A percentile compares a stretch with the other conserved stretches of the same genome.
phyloP scores from a whole-genome alignment of 352 stramenopile genomes.

The Globisporangium lucens region DNA sequence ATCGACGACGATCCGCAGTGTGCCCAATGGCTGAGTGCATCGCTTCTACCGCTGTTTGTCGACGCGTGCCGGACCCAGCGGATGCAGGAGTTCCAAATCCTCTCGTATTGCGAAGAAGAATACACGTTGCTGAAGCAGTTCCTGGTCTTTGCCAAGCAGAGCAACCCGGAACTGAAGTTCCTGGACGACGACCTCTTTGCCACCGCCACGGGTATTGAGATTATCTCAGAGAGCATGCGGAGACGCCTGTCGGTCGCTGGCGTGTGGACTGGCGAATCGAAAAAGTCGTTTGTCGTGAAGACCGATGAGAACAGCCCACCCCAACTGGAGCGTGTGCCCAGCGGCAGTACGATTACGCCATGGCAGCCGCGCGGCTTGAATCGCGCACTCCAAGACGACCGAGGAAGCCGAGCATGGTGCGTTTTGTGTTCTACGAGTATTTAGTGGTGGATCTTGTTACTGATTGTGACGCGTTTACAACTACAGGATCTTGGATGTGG shows the following conservation, averaged over 20 bases:
- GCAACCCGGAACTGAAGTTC: slow-evolving; percentile 56
- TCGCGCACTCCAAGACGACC: slow-evolving; percentile 28
- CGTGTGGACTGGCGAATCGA: slow-evolving; percentile 60
- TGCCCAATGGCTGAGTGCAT: slow-evolving; percentile 66
- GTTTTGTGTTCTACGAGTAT: slow-evolving; percentile 4
- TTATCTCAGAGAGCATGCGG: slow-evolving; percentile 74
- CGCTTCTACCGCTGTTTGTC: slow-evolving; percentile 63
- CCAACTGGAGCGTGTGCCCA: slow-evolving; percentile 27
- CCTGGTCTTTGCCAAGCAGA: slow-evolving; percentile 62
- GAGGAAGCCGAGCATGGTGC: slow-evolving; percentile 52
- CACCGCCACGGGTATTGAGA: slow-evolving; percentile 64
- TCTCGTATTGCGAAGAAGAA: slow-evolving; percentile 64
- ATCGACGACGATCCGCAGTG: slow-evolving; percentile 68
- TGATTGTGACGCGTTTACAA: background rate
- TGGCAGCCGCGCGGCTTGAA: slow-evolving; percentile 51
- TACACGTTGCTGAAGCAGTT: slow-evolving; percentile 73
- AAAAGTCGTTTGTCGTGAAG: slow-evolving; percentile 66
- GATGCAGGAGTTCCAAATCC: slow-evolving; percentile 56
- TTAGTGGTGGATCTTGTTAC: background rate
- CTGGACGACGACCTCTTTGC: slow-evolving; percentile 74
- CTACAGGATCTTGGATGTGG: slow-evolving; percentile 67
- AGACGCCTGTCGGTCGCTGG: slow-evolving; percentile 69
- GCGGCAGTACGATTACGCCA: slow-evolving; percentile 33
- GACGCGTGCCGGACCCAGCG: slow-evolving; percentile 59
- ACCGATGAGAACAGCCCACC: slow-evolving; percentile 31